Conservation (phyloP, 2,329 filamentous ascomycete species). For the Ophiobolus disseminans region DNA sequence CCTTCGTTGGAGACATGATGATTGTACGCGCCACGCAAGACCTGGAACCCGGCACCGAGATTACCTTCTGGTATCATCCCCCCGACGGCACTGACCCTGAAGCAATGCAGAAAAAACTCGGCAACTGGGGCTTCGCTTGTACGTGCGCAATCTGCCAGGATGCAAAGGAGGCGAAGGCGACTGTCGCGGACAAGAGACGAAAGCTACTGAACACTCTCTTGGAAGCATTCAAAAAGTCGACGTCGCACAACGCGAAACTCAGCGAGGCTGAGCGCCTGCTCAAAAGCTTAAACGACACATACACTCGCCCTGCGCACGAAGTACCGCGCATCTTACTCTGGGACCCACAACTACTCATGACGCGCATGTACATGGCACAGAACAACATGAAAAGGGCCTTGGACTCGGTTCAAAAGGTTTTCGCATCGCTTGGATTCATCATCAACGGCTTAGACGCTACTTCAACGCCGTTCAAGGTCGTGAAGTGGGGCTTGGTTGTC, state of each 20-base stretch:
- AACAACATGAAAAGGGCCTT: conserved; percentile 12
- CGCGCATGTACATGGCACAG: conserved; percentile 14
- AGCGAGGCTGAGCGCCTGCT: conserved; percentile 17
- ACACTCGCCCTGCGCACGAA: conserved; percentile 17
- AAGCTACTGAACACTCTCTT: conserved; percentile 7
- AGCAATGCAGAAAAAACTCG: conserved; percentile 6
- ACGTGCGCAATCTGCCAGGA: conserved; percentile 24
- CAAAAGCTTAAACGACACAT: conserved; percentile 24
- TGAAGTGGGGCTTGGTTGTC: conserved; percentile 40
- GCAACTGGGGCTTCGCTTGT: conserved; percentile 26
- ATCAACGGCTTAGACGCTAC: conserved; percentile 17
- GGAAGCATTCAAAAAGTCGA: not conserved
- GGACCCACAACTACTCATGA: conserved; percentile 21
- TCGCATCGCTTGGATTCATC: conserved; percentile 20
- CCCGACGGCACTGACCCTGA: not conserved
- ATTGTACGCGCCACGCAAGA: conserved; percentile 51
- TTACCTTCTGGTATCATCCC: conserved; percentile 21
- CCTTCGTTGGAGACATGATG: conserved; percentile 50
- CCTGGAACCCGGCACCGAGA: conserved; percentile 20
- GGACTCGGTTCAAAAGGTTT: conserved; percentile 8
- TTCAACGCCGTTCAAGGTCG: conserved; percentile 14
- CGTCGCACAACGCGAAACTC: not conserved
- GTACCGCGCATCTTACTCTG: conserved; percentile 31
- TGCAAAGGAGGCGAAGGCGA: conserved; percentile 8
- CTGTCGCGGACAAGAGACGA: conserved; percentile 7